Evolutionary conservation across 2,329 filamentous ascomycete species (phyloP).

Genomic region (Fusarium luffae): DNA sequence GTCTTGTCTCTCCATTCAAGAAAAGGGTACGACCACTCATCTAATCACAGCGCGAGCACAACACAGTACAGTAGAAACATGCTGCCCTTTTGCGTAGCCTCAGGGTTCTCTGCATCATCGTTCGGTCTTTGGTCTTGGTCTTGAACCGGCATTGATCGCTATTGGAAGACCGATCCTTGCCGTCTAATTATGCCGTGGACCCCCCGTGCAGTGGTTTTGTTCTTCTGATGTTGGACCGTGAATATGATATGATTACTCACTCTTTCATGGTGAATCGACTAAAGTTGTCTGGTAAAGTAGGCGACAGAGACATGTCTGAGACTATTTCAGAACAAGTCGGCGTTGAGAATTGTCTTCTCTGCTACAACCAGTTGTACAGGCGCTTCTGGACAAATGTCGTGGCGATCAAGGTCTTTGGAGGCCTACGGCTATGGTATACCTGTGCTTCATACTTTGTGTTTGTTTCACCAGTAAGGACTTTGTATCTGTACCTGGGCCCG

Average conservation of each 20-base stretch:
- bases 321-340: conserved; percentile 16
- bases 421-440: conserved; percentile 28
- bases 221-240: conserved; percentile 13
- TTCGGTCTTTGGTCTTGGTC: conserved; percentile 21
- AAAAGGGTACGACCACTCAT: conserved; percentile 14
- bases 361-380: conserved; percentile 13
- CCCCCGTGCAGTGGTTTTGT: conserved; percentile 17
- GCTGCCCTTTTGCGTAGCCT: conserved; percentile 31
- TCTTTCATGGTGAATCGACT: not conserved
- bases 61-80: conserved; percentile 14
- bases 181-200: conserved; percentile 28
- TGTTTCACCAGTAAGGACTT: conserved; percentile 37
- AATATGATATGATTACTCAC: not conserved
- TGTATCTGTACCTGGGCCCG: conserved; percentile 18
- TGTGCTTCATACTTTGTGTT: conserved; percentile 21
- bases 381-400: conserved; percentile 13
- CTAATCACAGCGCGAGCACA: not conserved
- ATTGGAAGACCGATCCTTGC: conserved; percentile 14
- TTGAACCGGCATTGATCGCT: conserved; percentile 11
- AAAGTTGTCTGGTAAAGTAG: conserved; percentile 1
- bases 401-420: conserved; percentile 25
- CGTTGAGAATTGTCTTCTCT: conserved; percentile 6
- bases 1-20: conserved; percentile 33
- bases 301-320: conserved; percentile 30
- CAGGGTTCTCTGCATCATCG: conserved; percentile 41